Base-by-base conservation (phyloP, 1,139 yeast genomes). In the Diutina neorugosa region DNA sequence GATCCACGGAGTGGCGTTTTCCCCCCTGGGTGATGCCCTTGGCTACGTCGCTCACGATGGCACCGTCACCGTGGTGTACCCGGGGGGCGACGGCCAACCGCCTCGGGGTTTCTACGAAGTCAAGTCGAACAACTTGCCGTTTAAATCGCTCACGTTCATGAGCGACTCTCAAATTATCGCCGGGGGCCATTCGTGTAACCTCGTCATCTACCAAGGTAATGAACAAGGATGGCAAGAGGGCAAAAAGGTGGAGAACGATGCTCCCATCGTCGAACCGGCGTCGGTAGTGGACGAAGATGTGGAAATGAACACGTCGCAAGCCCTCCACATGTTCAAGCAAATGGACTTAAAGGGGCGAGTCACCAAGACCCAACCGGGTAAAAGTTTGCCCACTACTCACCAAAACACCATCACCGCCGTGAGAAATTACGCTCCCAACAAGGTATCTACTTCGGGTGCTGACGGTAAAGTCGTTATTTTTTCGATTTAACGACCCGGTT, bases 1-100 rank as follows among this genome's bases (percentile, higher is more conserved):
- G 96, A 82, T 93, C 57, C 97, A 93, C 65, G 96, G 82, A 61
- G 94, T 93, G 51, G 77, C 85, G 51, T 93, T 95, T 73, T 83
- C 88, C 57, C 94, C 96, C 8, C 54, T 48, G 47, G 60, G 58
- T 9, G 79, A 90, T 61, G 78, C 83, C 9, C 70, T 93, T 58
- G 97, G 87, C 0, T 91, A 81, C 67, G 94, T 82, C 1, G 63
- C 88, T 42, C 94, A 86, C 65, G 94, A 86, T 67, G 85, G 93
- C 27, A 76, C 89, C 41, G 71, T 89, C 58, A 82, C 83, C 18
- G 75, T 93, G 47, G 86, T 88, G 27, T 85, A 87, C 61, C 95
- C 96, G 14, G 51, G 44, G 1, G 93, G 86, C 9, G 87, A 86
- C 54, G 86, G 83, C 18, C 78, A 79, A 57, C 72, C 77, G 55